Evolutionary conservation across 495 filamentous ascomycete species (phyloP), one percentile per base, ranked within the genome.

Genomic region (Daldinia vernicosa): DNA sequence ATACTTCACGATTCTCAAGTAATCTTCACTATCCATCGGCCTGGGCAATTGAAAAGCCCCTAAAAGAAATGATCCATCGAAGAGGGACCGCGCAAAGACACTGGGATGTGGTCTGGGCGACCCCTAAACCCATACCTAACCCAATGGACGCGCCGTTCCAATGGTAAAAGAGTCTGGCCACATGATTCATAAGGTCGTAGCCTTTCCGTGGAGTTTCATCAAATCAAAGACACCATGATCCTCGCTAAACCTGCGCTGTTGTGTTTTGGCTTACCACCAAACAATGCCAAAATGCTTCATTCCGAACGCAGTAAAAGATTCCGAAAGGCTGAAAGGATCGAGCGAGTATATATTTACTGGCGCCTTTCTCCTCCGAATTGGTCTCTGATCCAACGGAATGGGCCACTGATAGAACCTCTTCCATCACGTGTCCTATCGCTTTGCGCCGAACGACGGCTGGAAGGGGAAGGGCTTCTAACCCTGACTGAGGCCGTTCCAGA

Each of bases 321-420:
- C 26, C 9, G 45, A 11, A 22, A 33, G 40, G 32, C 51, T 14
- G 12, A 22, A 19, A 28, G 17, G 43, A 53, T 17, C 22, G 17
- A 65, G 14, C 11, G 17, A 59, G 9, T 14, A 39, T 15, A n/a
- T 40, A 33, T 19, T 70, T n/a, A 70, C n/a, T 53, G 43, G 14
- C 71, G 71, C 28, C 71, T 70, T 28, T 74, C 74, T 22, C 75
- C 76, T 57, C 71, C 43, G 37, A 81, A 80, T 22, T 74, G 78
- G 43, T 79, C 79, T 59, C 80, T 69, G 26, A 83, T 28, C 81
- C 81, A 83, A 52, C 60, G 40, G 8, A 82, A 53, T 7, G 80
- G 76, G 56, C 80, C 78, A 27, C 72, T 53, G 14, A 71, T 69
- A 26, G 72, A 74, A 17, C 71, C 65, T 50, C 72, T 69, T 27